Evolutionary conservation across 1,139 yeast genomes (phyloP).

Genomic region (Geotrichum restrictum): DNA sequence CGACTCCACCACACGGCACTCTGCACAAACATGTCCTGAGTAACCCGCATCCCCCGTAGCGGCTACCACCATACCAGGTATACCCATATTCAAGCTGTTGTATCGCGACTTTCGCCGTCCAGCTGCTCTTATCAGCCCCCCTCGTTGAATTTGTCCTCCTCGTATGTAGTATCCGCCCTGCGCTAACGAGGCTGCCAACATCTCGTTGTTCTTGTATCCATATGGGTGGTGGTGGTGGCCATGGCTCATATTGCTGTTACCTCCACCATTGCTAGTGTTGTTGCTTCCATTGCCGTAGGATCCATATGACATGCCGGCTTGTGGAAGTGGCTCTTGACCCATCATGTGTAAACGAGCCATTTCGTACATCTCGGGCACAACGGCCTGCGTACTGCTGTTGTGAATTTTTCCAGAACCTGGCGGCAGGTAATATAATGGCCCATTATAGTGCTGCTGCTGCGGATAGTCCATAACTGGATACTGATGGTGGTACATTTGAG

Average conservation of each 20-base stretch:
- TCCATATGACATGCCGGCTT: neutral
- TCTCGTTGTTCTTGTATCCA: conserved; percentile 4
- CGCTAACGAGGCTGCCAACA: neutral
- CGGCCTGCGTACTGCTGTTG: neutral
- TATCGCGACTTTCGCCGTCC: conserved; percentile 1
- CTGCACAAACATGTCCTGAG: conserved; percentile 31
- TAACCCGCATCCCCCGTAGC: neutral
- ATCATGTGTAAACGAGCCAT: conserved; percentile 1
- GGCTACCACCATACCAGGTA: neutral
- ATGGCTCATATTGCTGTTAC: too few species aligned
- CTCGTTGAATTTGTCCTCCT: neutral
- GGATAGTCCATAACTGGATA: neutral
- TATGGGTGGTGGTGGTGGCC: neutral
- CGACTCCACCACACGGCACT: conserved; percentile 60
- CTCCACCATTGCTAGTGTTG: too few species aligned
- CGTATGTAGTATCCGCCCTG: neutral
- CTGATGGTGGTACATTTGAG: neutral
- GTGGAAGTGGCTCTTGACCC: conserved; percentile 9
- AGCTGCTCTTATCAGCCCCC: neutral
- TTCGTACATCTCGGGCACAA: neutral
- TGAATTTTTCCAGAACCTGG: neutral
- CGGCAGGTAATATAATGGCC: neutral
- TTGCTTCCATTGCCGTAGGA: neutral
- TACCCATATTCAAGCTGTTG: neutral
- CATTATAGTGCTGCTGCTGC: conserved; percentile 1